Percentiles rank a stretch among this genome's conserved stretches.
Conservation (phyloP, 148 eudicot genomes). For the Pharnaceum exiguum region DNA sequence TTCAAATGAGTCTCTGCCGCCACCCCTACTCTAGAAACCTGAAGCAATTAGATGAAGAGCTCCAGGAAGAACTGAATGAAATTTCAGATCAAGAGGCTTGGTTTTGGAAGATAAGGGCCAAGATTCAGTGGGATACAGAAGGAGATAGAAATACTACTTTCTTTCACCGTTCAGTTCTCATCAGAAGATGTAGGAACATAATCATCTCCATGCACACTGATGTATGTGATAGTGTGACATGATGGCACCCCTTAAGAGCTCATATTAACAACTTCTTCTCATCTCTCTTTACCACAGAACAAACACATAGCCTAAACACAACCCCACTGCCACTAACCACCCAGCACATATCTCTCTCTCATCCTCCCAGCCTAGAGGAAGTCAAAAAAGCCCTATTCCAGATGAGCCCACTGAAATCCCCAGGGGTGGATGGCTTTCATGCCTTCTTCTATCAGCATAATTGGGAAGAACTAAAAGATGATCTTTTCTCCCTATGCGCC, state of each 20-base stretch:
- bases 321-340: background rate
- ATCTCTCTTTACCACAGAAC: background rate
- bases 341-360: no score
- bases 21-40: background rate
- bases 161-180: background rate
- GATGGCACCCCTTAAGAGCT: background rate
- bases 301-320: background rate
- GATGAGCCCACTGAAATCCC: background rate
- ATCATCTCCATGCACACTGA: background rate
- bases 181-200: background rate
- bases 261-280: background rate
- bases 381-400: background rate
- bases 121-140: background rate
- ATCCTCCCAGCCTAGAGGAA: background rate
- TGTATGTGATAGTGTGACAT: background rate
- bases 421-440: background rate
- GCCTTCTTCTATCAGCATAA: background rate
- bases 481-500: background rate
- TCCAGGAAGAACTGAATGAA: background rate
- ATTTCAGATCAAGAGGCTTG: background rate
- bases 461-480: background rate
- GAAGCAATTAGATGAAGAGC: background rate
- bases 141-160: background rate
- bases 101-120: background rate
- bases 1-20: background rate